phyloP scores from a whole-genome alignment of 768 basidiomycete species.

The Suillus cothurnatus region DNA sequence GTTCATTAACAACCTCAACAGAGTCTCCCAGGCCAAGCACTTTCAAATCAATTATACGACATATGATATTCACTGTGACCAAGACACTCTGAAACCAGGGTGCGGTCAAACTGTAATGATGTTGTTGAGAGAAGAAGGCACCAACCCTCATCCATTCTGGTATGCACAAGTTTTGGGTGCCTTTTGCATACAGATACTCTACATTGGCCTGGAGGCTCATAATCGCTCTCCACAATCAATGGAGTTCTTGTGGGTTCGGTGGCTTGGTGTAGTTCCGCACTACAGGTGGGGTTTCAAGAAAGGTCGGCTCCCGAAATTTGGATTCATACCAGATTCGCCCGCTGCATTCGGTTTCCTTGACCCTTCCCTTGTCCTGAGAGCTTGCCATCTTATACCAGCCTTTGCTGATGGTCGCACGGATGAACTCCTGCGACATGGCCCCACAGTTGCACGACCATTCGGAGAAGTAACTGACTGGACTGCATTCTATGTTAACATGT shows the following conservation, averaged over 20 bases:
- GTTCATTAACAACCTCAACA: slow-evolving; percentile 18
- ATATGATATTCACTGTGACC: slow-evolving; percentile 19
- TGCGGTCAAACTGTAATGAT: slow-evolving; percentile 23
- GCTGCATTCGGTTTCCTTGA: slow-evolving; percentile 27
- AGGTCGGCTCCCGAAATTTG: slow-evolving; percentile 21
- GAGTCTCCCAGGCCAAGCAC: neutral
- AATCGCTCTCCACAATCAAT: slow-evolving; percentile 13
- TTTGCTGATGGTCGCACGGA: slow-evolving; percentile 22
- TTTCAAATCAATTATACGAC: slow-evolving; percentile 23
- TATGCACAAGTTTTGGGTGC: slow-evolving; percentile 25
- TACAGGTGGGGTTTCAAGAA: slow-evolving; percentile 14
- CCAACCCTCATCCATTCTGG: slow-evolving; percentile 22
- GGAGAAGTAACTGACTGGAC: slow-evolving; percentile 12
- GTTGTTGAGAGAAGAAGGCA: slow-evolving; percentile 15
- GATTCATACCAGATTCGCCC: slow-evolving; percentile 20
- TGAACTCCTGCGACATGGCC: slow-evolving; percentile 12
- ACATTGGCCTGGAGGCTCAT: neutral
- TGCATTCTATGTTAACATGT: slow-evolving; percentile 22
- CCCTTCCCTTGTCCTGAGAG: slow-evolving; percentile 21
- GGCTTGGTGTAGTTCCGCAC: slow-evolving; percentile 18
- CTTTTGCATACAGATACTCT: slow-evolving; percentile 20
- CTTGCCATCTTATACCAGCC: slow-evolving; percentile 28
- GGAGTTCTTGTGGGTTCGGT: slow-evolving; percentile 27
- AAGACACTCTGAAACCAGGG: slow-evolving; percentile 24
- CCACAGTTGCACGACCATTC: neutral